Base-by-base conservation (phyloP, 139 green algal genomes). In the Raphidocelis subcapitata region DNA sequence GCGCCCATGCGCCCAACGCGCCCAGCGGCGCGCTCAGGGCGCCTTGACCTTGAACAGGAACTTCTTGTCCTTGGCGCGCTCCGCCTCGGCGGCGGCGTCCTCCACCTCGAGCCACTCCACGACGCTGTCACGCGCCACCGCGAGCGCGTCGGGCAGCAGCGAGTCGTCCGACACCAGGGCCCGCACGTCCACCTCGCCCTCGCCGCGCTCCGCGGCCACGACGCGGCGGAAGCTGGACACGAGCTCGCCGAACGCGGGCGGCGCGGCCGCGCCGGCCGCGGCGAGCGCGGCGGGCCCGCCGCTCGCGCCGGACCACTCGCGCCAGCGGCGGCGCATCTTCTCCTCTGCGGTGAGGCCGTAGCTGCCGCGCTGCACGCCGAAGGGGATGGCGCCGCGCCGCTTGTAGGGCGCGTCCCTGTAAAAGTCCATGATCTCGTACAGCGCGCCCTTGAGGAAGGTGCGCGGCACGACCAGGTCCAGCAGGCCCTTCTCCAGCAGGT, bases 351-450 rank as follows among this genome's bases (percentile, higher is more conserved):
- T 79, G 55, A 79, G 46, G 35, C 51, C 72, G 37, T 78, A 78
- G 5, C 26, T 72, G 60, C 81, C 81, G 61, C 84, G 79, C 84
- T 89, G 84, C 35, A 89, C 74, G 57, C 84, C 84, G 60, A 72
- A 87, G 10, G 81, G 84, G 36, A 89, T 74, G 46, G 23, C 60
- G 35, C 84, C 84, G 5, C 82, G 79, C 21, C 62, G 44, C 81
- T 85, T 89, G 81, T 76, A 87, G 16, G 84, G 84, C 5, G 84
- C 84, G 23, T 77, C 66, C 65, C 68, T 84, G 81, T 89, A 89
- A 56, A 89, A 89, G 78, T 85, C 79, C 33, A 86, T 85, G 51
- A 89, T 86, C 79, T 89, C 84, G 69, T 79, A 89, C 62, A 89
- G 79, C 1, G 84, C 84, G 16, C 84, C 84, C 81, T 89, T 89